These are phyloP conservation scores for Primulina tabacum DNA, from an alignment of 257 asterid genomes.

Conservation along the genomic window DNA sequence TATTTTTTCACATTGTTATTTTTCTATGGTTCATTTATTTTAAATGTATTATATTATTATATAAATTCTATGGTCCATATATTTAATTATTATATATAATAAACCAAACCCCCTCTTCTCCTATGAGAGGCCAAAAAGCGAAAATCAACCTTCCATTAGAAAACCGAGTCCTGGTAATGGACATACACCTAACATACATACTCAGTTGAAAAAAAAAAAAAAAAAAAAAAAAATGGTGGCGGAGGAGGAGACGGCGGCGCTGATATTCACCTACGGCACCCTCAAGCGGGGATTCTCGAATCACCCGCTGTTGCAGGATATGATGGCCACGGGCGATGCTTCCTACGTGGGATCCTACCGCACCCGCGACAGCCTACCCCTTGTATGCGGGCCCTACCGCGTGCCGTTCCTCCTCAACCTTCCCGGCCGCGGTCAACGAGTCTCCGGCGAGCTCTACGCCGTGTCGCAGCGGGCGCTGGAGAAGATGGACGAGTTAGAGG, in stretches of 20 bases:
- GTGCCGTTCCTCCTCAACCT: slow-evolving; percentile 84
- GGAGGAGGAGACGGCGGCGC: slow-evolving; percentile 16
- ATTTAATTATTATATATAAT: no score
- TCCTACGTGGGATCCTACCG: slow-evolving; percentile 49
- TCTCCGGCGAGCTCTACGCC: slow-evolving; percentile 72
- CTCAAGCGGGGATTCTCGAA: slow-evolving; percentile 77
- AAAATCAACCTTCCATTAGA: no score
- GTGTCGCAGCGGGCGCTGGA: slow-evolving; percentile 45
- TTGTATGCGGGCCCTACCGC: slow-evolving; percentile 79
- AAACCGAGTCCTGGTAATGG: no score
- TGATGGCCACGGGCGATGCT: slow-evolving; percentile 68
- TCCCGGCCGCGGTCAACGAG: slow-evolving; percentile 56
- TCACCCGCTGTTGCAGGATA: slow-evolving; percentile 55
- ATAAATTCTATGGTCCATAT: no score
- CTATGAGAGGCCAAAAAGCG: no score
- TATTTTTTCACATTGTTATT: no score
- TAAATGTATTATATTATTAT: no score
- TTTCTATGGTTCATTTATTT: no score
- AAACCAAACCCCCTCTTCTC: no score
- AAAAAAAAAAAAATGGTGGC: slow-evolving; percentile 5
- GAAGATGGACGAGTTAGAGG: slow-evolving; percentile 74
- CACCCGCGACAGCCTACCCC: slow-evolving; percentile 51
- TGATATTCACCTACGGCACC: slow-evolving; percentile 78
- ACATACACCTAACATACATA: no score
- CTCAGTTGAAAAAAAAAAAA: neutral